Base-by-base conservation (phyloP, 2,329 filamentous ascomycete genomes). In the Triangularia verruculosa region DNA sequence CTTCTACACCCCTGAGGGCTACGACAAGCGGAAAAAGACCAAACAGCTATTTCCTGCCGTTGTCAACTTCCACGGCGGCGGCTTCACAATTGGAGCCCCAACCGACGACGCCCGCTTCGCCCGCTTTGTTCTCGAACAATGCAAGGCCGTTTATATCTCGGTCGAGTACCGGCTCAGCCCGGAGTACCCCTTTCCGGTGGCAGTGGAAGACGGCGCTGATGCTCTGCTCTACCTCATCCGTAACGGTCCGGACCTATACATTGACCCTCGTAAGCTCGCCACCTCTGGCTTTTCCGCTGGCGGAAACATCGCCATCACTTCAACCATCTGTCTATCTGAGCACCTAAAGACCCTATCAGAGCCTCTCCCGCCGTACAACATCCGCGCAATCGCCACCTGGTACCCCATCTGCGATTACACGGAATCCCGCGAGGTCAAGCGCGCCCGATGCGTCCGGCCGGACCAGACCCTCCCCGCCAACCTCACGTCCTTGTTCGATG, bases 121-220 rank as follows among this genome's bases (percentile, higher is more conserved):
- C 5, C 78, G 81, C 3, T 77, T 80, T 34, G 81, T 87, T 3
- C 75, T 83, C 43, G 75, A 82, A 25, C 76, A 79, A 4, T 76
- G 83, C 12, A 80, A 84, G 59, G 85, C 83, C 27, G 78, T 89
- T 22, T 81, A 89, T 61, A 82, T 90, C 65, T 85, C 83, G 1
- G 85, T 89, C 68, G 86, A 89, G 69, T 90, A 91, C 72, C 82
- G 88, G n/a, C 80, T 89, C 1, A 86, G 87, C 0, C 88, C 88
- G 0, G 83, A 84, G 69, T 79, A 83, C 67, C 86, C 86, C 0
- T 89, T 88, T 70, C 88, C 87, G 0, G 83, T 83, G 0, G 83
- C 86, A 0, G 81, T 90, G 0, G 86, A 90, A 67, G 88, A 90
- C 71, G 84, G 85, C 52, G 83, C 85, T 27, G 87, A 89, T 65